Conservation (phyloP, 176 grass and related monocot genomes). For the Aegilops tauschii region DNA sequence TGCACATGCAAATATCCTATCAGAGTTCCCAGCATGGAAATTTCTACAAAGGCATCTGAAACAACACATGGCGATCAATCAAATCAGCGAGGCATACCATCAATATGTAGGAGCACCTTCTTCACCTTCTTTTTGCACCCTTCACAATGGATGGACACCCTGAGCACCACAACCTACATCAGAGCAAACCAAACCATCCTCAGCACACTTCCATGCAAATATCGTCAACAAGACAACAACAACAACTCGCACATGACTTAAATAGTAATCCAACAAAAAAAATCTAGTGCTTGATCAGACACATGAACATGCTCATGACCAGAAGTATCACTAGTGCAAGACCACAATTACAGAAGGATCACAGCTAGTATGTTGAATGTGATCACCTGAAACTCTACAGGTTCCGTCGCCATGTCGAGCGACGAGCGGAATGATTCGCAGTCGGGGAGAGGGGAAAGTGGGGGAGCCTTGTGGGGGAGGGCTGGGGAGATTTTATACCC, state of each 20-base stretch:
- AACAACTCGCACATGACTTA: background rate
- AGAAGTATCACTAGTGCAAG: background rate
- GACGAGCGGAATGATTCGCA: conserved; percentile 7
- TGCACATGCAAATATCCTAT: background rate
- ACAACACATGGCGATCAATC: too few relatives aligned
- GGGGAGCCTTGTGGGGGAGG: conserved; percentile 34
- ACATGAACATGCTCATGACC: background rate
- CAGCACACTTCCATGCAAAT: background rate
- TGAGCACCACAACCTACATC: conserved; percentile 50
- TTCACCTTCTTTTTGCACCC: conserved; percentile 83
- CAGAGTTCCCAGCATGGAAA: background rate
- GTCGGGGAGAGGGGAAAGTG: conserved; percentile 37
- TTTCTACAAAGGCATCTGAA: background rate
- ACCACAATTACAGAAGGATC: background rate
- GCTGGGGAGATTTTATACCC: conserved; percentile 31
- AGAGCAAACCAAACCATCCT: background rate
- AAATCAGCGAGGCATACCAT: conserved; percentile 14
- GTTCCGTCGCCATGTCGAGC: conserved; percentile 49
- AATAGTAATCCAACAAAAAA: background rate
- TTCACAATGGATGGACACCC: conserved; percentile 63
- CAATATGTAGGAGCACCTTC: conserved; percentile 40
- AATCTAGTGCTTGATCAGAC: background rate
- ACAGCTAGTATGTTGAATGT: background rate
- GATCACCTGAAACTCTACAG: conserved; percentile 46
- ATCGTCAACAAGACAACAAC: background rate